Percentiles rank a stretch among this genome's conserved stretches.
These are phyloP conservation scores for Diospyros lotus DNA, from an alignment of 148 eudicot genomes.

Conservation along the genomic window DNA sequence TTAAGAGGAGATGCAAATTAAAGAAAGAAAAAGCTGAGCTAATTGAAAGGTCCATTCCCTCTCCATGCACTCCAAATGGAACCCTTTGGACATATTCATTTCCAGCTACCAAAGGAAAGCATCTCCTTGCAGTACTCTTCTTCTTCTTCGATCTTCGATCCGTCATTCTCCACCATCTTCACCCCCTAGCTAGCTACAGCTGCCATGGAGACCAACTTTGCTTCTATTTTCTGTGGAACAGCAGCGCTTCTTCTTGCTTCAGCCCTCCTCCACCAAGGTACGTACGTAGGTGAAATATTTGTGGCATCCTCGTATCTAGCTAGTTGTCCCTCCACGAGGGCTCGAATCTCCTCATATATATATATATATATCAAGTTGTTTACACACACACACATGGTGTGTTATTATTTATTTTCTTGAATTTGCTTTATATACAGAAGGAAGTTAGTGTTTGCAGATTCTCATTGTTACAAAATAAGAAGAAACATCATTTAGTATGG, in stretches of 20 bases:
- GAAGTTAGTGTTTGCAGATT: too few relatives aligned
- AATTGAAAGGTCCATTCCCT: neutral
- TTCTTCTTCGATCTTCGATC: neutral
- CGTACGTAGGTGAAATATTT: neutral
- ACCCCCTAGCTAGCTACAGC: neutral
- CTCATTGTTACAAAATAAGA: too few relatives aligned
- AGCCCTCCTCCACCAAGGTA: slow-evolving; percentile 12
- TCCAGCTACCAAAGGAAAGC: slow-evolving; percentile 28
- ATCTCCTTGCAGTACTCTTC: slow-evolving; percentile 18
- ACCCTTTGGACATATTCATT: neutral
- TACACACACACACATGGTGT: too few relatives aligned
- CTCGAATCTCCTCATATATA: neutral
- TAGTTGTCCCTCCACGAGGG: too few relatives aligned
- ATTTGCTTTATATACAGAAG: too few relatives aligned
- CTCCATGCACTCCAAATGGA: neutral
- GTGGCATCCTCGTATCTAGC: too few relatives aligned
- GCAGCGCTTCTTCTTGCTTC: slow-evolving; percentile 8
- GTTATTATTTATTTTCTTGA: too few relatives aligned
- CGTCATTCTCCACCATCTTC: neutral
- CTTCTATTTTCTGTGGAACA: neutral
- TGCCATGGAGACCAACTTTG: neutral
- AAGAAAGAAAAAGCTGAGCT: neutral
- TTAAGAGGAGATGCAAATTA: neutral
- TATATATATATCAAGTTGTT: neutral
- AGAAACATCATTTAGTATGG: too few relatives aligned